A percentile compares a stretch with the other conserved stretches of the same genome.
Conservation (phyloP, 305 asterid species). For the Fraxinus greggii region DNA sequence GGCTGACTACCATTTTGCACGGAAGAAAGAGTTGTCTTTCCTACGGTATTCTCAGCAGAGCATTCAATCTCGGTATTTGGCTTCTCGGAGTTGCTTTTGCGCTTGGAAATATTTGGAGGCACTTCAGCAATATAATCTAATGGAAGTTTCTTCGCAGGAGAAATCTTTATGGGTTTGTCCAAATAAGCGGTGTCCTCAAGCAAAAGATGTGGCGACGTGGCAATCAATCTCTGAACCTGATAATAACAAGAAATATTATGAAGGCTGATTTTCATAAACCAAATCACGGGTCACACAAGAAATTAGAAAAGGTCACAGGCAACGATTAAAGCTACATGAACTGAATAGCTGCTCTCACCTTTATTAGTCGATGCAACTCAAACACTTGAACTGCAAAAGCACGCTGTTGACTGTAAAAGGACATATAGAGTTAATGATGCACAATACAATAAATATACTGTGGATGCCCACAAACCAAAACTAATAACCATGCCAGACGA, state of each 20-base stretch:
- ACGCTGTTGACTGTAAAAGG: conserved; percentile 72
- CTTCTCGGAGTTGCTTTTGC: conserved; percentile 35
- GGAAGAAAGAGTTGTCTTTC: conserved; percentile 41
- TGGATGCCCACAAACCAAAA: background rate
- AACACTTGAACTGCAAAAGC: conserved; percentile 91
- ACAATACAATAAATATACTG: background rate
- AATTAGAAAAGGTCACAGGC: background rate
- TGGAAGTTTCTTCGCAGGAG: conserved; percentile 46
- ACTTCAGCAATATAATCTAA: conserved; percentile 38
- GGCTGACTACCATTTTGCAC: conserved; percentile 38
- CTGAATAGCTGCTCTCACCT: conserved; percentile 40
- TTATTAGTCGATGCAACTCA: conserved; percentile 83
- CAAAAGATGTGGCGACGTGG: conserved; percentile 59
- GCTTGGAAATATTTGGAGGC: conserved; percentile 35
- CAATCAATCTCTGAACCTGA: conserved; percentile 79
- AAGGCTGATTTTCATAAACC: background rate
- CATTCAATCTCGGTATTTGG: conserved; percentile 48
- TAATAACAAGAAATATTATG: background rate
- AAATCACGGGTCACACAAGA: background rate
- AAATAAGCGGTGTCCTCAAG: conserved; percentile 44
- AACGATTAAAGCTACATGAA: background rate
- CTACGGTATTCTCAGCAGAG: conserved; percentile 60
- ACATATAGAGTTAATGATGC: conserved; percentile 15
- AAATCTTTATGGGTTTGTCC: conserved; percentile 41
- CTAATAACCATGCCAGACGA: background rate